phyloP scores from a whole-genome alignment of 192 early-diverging fungal species.

The Backusella mclennaniae region DNA sequence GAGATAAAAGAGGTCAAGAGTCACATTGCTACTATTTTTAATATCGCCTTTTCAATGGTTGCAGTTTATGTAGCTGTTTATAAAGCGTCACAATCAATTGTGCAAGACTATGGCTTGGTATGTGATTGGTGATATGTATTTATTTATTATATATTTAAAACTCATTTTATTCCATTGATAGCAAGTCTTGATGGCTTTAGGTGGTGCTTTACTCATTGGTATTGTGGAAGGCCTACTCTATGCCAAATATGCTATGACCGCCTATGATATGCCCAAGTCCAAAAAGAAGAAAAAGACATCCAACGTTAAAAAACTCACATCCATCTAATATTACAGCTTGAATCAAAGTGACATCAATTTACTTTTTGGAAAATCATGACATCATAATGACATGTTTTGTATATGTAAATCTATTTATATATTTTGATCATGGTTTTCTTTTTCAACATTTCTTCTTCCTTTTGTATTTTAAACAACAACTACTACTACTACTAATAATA shows the following conservation, averaged over 20 bases:
- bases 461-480: not conserved
- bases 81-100: constrained; percentile 16
- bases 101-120: constrained; percentile 23
- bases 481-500: not conserved
- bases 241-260: constrained; percentile 2
- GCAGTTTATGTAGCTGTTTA: constrained; percentile 25
- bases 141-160: not conserved
- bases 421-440: not conserved
- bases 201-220: constrained; percentile 22
- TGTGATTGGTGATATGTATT: not conserved
- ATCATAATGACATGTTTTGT: not conserved
- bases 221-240: constrained; percentile 25
- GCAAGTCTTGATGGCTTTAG: constrained; percentile 20
- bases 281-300: not conserved
- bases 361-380: not conserved
- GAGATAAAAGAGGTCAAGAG: constrained; percentile 21
- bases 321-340: not conserved
- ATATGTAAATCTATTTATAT: not conserved
- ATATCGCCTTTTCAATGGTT: constrained; percentile 29
- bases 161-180: not conserved
- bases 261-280: not conserved
- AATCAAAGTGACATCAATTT: not conserved
- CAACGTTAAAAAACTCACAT: not conserved
- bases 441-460: not conserved
- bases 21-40: constrained; percentile 24